Conservation (phyloP, 805 yeast genomes). For the Saturnispora hagleri region DNA sequence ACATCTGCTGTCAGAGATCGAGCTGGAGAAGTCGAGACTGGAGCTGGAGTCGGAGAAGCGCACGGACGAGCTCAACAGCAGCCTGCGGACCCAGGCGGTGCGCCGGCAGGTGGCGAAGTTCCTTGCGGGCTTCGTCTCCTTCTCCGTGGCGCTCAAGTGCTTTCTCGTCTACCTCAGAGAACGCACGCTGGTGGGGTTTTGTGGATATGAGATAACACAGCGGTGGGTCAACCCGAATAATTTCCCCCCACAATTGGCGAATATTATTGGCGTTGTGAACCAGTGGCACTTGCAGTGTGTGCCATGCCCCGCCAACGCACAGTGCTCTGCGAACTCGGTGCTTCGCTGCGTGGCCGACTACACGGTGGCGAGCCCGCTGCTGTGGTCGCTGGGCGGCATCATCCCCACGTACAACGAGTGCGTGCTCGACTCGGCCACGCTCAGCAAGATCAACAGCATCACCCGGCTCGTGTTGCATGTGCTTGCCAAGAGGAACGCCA, state of each 20-base stretch:
- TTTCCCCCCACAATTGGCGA: not conserved
- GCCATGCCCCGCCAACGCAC: conserved; percentile 75
- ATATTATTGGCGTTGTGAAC: conserved; percentile 24
- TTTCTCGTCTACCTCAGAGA: conserved; percentile 40
- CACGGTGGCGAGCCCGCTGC: conserved; percentile 42
- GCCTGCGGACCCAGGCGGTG: not conserved
- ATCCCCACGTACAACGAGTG: conserved; percentile 61
- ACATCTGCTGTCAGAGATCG: conserved; percentile 17
- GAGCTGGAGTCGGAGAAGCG: conserved; percentile 20
- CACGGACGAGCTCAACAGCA: conserved; percentile 9
- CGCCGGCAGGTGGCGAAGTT: conserved; percentile 6
- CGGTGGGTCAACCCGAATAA: not conserved
- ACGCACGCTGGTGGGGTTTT: conserved; percentile 57
- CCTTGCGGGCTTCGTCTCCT: not conserved
- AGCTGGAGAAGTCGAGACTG: conserved; percentile 16
- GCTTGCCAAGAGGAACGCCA: conserved; percentile 65
- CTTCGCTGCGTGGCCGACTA: conserved; percentile 70
- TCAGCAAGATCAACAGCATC: conserved; percentile 58
- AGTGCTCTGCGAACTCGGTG: conserved; percentile 56
- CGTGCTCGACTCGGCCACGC: conserved; percentile 67
- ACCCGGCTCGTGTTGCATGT: conserved; percentile 56
- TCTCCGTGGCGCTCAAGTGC: conserved; percentile 5
- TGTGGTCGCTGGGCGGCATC: conserved; percentile 41
- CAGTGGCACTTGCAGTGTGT: conserved; percentile 60
- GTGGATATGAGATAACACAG: conserved; percentile 50